These are phyloP conservation scores for Coniochaeta ligniaria DNA, from an alignment of 2,329 filamentous ascomycete species.

Conservation along the genomic window DNA sequence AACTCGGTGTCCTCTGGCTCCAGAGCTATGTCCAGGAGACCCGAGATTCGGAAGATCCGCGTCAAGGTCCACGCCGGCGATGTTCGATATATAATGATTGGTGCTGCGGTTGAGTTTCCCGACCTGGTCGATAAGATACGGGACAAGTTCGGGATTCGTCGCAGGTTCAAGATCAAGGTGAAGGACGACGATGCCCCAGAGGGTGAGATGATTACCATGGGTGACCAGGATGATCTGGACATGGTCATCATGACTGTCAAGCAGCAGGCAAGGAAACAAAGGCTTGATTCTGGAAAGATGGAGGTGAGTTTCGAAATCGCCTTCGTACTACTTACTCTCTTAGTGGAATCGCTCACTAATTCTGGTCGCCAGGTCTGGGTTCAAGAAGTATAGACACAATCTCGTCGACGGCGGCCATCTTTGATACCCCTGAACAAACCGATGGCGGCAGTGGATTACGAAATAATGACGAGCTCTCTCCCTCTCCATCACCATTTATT, in stretches of 20 bases:
- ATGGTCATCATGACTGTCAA: slow-evolving; percentile 71
- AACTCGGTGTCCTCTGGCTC: slow-evolving; percentile 34
- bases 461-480: not conserved
- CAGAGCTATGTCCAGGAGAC: slow-evolving; percentile 49
- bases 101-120: slow-evolving; percentile 61
- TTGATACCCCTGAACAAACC: not conserved
- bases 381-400: slow-evolving; percentile 19
- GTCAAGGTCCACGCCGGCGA: slow-evolving; percentile 92
- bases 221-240: slow-evolving; percentile 91
- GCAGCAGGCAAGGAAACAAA: slow-evolving; percentile 62
- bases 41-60: slow-evolving; percentile 70
- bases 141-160: slow-evolving; percentile 75
- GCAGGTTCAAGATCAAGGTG: slow-evolving; percentile 83
- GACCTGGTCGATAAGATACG: slow-evolving; percentile 74
- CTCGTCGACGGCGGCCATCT: not conserved
- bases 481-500: not conserved
- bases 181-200: slow-evolving; percentile 69
- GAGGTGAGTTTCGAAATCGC: slow-evolving; percentile 61
- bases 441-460: not conserved
- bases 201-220: slow-evolving; percentile 94
- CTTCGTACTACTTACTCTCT: not conserved
- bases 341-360: slow-evolving; percentile 15
- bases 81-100: slow-evolving; percentile 87
- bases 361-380: slow-evolving; percentile 21
- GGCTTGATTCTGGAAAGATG: slow-evolving; percentile 82